A percentile compares a stretch with the other conserved stretches of the same genome.
Evolutionary conservation across 345 rosid species (phyloP).

Genomic region (Cardamine occulta): DNA sequence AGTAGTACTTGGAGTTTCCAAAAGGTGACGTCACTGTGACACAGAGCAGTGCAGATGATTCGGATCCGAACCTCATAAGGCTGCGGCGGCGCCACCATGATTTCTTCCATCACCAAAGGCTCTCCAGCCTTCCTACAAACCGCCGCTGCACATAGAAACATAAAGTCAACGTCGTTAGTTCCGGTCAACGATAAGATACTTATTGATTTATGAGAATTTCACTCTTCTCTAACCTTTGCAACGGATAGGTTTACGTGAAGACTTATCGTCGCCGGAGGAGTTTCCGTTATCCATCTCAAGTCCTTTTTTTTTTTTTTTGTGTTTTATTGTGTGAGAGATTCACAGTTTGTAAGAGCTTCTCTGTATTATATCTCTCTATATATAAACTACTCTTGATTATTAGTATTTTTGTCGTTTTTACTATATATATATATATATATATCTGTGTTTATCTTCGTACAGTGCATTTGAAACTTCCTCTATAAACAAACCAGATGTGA

Average conservation of each 20-base stretch:
- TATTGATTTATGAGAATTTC: neutral
- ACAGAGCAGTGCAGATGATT: constrained; percentile 75
- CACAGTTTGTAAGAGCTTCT: neutral
- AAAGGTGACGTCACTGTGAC: constrained; percentile 74
- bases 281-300: constrained; percentile 45
- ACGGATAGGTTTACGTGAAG: constrained; percentile 59
- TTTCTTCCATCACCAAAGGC: constrained; percentile 78
- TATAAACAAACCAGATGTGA: neutral
- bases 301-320: neutral
- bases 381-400: neutral
- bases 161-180: neutral
- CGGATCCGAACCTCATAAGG: constrained; percentile 75
- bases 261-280: constrained; percentile 19
- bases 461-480: neutral
- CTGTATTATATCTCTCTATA: neutral
- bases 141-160: constrained; percentile 58
- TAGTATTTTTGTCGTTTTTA: neutral
- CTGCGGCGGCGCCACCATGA: constrained; percentile 73
- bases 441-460: neutral
- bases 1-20: constrained; percentile 69
- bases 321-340: neutral
- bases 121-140: constrained; percentile 68
- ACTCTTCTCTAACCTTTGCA: constrained; percentile 56
- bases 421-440: neutral
- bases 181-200: neutral